phyloP scores from a whole-genome alignment of 139 green algal species.

The Picochlorum costavermella region DNA sequence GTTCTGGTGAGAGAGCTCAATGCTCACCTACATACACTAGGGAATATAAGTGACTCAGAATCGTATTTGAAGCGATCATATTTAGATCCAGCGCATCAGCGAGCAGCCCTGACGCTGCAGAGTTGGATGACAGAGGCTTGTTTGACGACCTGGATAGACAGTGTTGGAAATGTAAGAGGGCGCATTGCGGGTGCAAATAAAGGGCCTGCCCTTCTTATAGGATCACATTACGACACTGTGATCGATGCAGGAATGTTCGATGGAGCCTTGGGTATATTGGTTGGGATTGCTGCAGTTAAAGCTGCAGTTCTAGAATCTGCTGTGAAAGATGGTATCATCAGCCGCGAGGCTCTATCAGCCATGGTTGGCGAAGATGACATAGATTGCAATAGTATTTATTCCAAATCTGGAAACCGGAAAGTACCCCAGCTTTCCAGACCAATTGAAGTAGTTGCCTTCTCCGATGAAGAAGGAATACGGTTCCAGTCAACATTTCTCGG shows the following conservation, averaged over 20 bases:
- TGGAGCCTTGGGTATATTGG: conserved; percentile 75
- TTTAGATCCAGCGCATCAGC: conserved; percentile 51
- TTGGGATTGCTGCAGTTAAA: conserved; percentile 70
- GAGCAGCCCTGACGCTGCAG: conserved; percentile 38
- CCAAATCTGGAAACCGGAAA: conserved; percentile 1
- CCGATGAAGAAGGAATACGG: conserved; percentile 85
- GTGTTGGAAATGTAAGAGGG: conserved; percentile 77
- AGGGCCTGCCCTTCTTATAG: conserved; percentile 51
- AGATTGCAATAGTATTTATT: conserved; percentile 22
- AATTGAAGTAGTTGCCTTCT: conserved; percentile 73
- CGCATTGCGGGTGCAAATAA: conserved; percentile 8
- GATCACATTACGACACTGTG: conserved; percentile 90
- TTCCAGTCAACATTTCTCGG: conserved; percentile 90
- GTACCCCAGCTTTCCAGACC: conserved; percentile 20
- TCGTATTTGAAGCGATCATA: conserved; percentile 54
- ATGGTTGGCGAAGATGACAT: conserved; percentile 1
- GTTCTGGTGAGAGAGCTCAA: conserved; percentile 48
- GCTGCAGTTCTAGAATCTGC: conserved; percentile 34
- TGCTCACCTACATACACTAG: conserved; percentile 42
- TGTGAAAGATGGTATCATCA: neutral
- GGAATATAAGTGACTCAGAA: conserved; percentile 48
- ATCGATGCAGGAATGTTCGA: conserved; percentile 84
- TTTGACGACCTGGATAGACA: conserved; percentile 62
- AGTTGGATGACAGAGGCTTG: conserved; percentile 66
- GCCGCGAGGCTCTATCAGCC: too few species aligned